Conservation (phyloP, 225 moss, liverwort and hornwort species). For the Sphagnum tenellum region DNA sequence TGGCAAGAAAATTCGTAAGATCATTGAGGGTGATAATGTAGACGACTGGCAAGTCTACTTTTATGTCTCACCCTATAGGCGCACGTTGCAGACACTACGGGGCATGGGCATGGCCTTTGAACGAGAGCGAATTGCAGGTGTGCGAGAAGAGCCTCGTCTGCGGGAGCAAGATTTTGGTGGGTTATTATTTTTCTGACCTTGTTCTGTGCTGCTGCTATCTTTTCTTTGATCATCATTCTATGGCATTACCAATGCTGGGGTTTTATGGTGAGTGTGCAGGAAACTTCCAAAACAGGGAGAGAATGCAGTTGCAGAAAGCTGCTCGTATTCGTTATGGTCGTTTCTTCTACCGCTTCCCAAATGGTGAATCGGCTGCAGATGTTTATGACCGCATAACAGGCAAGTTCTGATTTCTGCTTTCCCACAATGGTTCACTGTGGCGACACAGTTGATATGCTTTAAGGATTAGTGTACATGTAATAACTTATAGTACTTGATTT, state of each 20-base stretch:
- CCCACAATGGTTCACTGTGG: neutral
- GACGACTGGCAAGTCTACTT: conserved; percentile 49
- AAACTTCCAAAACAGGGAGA: conserved; percentile 54
- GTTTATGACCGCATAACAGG: conserved; percentile 61
- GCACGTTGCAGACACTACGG: conserved; percentile 42
- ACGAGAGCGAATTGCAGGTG: conserved; percentile 38
- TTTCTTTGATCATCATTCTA: neutral
- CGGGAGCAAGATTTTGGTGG: conserved; percentile 50
- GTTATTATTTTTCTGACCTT: neutral
- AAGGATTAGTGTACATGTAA: too few relatives aligned
- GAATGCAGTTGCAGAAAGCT: conserved; percentile 50
- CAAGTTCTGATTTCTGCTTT: conserved; percentile 12
- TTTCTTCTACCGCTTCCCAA: conserved; percentile 53
- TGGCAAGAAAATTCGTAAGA: conserved; percentile 31
- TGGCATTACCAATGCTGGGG: neutral
- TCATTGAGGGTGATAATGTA: conserved; percentile 27
- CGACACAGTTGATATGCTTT: too few relatives aligned
- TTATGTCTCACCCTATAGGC: conserved; percentile 47
- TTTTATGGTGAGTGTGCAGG: conserved; percentile 14
- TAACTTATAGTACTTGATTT: too few relatives aligned
- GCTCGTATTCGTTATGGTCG: conserved; percentile 45
- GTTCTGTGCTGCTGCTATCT: neutral
- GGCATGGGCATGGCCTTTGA: conserved; percentile 53
- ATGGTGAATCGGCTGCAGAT: conserved; percentile 55
- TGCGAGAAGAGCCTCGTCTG: conserved; percentile 48